Evolutionary conservation across 805 yeast species (phyloP).

Genomic region (Yueomyces sinensis): DNA sequence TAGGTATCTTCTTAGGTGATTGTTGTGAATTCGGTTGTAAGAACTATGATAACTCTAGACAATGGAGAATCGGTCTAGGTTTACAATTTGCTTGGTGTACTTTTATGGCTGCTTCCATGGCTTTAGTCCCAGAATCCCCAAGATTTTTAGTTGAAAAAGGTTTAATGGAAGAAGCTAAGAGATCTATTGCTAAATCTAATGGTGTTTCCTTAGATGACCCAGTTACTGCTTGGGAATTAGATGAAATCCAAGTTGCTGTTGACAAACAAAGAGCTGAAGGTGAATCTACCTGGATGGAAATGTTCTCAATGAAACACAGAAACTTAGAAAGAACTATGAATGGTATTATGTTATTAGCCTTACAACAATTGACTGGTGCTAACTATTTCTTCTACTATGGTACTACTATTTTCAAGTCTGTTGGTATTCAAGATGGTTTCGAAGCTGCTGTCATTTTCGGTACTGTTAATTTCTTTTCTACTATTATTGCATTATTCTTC

Average conservation of each 20-base stretch:
- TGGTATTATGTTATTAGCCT: slow-evolving; percentile 47
- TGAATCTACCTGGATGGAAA: slow-evolving; percentile 51
- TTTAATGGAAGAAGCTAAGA: slow-evolving; percentile 48
- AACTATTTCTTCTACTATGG: slow-evolving; percentile 62
- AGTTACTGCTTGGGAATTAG: slow-evolving; percentile 43
- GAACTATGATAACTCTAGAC: slow-evolving; percentile 31
- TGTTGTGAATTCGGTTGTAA: slow-evolving; percentile 53
- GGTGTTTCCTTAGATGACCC: slow-evolving; percentile 39
- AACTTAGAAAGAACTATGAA: slow-evolving; percentile 34
- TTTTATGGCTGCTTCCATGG: slow-evolving; percentile 27
- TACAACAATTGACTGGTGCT: slow-evolving; percentile 61
- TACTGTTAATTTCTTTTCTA: slow-evolving; percentile 47
- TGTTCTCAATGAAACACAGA: slow-evolving; percentile 55
- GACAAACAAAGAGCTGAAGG: slow-evolving; percentile 52
- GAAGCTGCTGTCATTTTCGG: slow-evolving; percentile 50
- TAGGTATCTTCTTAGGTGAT: slow-evolving; percentile 70
- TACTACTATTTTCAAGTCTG: slow-evolving; percentile 49
- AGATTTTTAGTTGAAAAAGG: slow-evolving; percentile 48
- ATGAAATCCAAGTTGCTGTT: slow-evolving; percentile 44
- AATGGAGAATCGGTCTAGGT: slow-evolving; percentile 70
- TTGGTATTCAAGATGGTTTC: slow-evolving; percentile 47
- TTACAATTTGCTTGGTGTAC: slow-evolving; percentile 39
- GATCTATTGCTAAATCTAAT: slow-evolving; percentile 45
- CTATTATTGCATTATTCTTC: slow-evolving; percentile 37
- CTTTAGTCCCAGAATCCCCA: slow-evolving; percentile 66